Conservation (phyloP, 2,329 filamentous ascomycete species). For the Trichophyton benhamiae region DNA sequence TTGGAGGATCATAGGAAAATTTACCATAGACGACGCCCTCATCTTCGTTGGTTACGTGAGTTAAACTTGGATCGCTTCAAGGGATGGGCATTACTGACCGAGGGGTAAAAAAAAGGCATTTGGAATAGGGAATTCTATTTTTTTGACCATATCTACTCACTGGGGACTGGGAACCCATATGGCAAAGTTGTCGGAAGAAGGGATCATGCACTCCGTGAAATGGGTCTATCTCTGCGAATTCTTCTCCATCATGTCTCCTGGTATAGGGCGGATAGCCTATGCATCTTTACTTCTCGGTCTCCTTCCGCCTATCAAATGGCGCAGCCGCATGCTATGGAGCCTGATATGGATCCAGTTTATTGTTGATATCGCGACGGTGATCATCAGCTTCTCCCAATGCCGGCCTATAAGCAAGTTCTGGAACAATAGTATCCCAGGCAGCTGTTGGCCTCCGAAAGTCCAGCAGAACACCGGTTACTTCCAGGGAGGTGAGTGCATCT, state of each 20-base stretch:
- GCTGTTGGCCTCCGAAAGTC: conserved; percentile 9
- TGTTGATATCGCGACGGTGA: conserved; percentile 7
- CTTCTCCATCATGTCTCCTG: conserved; percentile 11
- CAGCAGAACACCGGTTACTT: conserved; percentile 10
- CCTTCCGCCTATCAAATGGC: conserved; percentile 5
- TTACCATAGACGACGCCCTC: background rate
- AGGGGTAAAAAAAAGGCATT: background rate
- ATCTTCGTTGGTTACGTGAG: background rate
- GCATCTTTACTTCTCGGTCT: conserved; percentile 12
- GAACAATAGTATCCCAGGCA: conserved; percentile 4
- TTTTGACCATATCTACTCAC: conserved; percentile 8
- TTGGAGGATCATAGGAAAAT: background rate
- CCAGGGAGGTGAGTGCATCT: conserved; percentile 6
- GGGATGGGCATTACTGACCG: background rate
- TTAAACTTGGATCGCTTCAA: background rate
- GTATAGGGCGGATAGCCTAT: conserved; percentile 11
- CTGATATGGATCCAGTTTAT: conserved; percentile 9
- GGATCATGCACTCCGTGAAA: conserved; percentile 9
- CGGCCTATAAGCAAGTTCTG: conserved; percentile 8
- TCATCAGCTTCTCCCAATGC: conserved; percentile 9
- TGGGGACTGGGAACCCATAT: conserved; percentile 10
- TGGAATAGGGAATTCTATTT: conserved; percentile 5
- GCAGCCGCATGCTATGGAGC: conserved; percentile 7
- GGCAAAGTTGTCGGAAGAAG: conserved; percentile 1
- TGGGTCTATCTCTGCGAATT: conserved; percentile 11